Evolutionary conservation across 176 grass and related monocot genomes (phyloP), one percentile per base, ranked within the genome.

Genomic region (Puccinellia tenuiflora): DNA sequence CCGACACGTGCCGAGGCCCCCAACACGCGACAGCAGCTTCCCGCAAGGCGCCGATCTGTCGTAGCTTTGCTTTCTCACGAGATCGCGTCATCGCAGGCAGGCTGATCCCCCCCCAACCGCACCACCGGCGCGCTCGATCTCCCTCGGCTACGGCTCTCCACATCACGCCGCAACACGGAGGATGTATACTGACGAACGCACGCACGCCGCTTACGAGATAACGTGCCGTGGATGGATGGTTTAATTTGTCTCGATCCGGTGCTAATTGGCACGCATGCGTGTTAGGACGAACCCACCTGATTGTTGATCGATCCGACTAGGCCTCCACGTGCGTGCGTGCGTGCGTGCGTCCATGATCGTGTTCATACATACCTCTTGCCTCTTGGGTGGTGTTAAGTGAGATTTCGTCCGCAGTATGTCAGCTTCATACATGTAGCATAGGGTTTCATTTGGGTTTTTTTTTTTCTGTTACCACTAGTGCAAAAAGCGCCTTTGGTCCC

Each of bases 91-190:
- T n/a, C n/a, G n/a, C n/a, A n/a, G n/a, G n/a, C n/a, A n/a, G n/a
- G n/a, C n/a, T n/a, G n/a, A n/a, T n/a, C n/a, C n/a, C n/a, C 85
- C 52, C 50, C 88, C 53, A 82, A 82, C 88, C 54, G 72, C 83
- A 85, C 83, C 83, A 77, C 15, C 52, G 7, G 16, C 77, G 29
- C n/a, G n/a, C n/a, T n/a, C n/a, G n/a, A n/a, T n/a, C n/a, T n/a
- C n/a, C n/a, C 5, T 15, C 5, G 10, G 10, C 75, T 21, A 77
- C 88, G 77, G 39, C 31, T 24, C 81, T 68, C 60, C 82, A 68
- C 87, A 75, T 85, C 87, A 81, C 83, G 9, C 82, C 68, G 77
- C 82, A 48, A 14, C 29, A n/a, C n/a, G n/a, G n/a, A n/a, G n/a
- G n/a, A n/a, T n/a, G n/a, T n/a, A n/a, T n/a, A n/a, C n/a, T n/a